phyloP scores from a whole-genome alignment of 805 yeast species.

The Saturnispora saitoi region DNA sequence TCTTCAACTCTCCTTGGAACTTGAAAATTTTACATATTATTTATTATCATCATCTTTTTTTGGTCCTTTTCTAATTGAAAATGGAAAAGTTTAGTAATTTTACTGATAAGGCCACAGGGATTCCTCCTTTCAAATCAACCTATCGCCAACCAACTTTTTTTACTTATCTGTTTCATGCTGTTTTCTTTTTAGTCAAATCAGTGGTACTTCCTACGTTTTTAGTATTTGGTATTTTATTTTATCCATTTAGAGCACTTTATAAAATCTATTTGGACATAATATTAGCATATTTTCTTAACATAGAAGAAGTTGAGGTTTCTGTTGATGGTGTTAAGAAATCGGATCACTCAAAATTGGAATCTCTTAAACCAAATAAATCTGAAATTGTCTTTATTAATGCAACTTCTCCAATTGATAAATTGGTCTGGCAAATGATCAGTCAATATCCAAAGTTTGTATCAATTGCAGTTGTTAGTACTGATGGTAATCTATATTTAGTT shows the following conservation, averaged over 20 bases:
- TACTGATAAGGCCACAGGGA: slow-evolving; percentile 91
- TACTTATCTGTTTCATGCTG: slow-evolving; percentile 4
- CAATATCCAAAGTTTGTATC: slow-evolving; percentile 11
- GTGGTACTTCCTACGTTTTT: slow-evolving; percentile 20
- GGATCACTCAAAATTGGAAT: slow-evolving; percentile 27
- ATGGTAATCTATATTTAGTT: slow-evolving; percentile 11
- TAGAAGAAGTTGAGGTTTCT: slow-evolving; percentile 23
- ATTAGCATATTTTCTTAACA: slow-evolving; percentile 29
- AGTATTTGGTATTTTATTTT: slow-evolving; percentile 15
- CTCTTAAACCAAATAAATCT: slow-evolving; percentile 31
- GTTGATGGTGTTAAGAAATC: slow-evolving; percentile 46
- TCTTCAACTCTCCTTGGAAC: not conserved
- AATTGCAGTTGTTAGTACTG: slow-evolving; percentile 15
- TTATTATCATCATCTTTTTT: not conserved
- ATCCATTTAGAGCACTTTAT: slow-evolving; percentile 12
- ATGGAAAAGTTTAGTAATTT: slow-evolving; percentile 82
- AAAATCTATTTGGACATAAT: slow-evolving; percentile 15
- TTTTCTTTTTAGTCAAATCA: slow-evolving; percentile 10
- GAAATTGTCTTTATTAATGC: slow-evolving; percentile 52
- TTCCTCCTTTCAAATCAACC: slow-evolving; percentile 74
- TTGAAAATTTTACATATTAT: not conserved
- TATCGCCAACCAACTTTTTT: slow-evolving; percentile 18
- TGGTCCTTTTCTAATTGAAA: not conserved
- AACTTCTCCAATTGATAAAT: slow-evolving; percentile 50
- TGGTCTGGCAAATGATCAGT: slow-evolving; percentile 24